phyloP scores from a whole-genome alignment of 2,329 filamentous ascomycete genomes.

The Talaromyces marneffei region DNA sequence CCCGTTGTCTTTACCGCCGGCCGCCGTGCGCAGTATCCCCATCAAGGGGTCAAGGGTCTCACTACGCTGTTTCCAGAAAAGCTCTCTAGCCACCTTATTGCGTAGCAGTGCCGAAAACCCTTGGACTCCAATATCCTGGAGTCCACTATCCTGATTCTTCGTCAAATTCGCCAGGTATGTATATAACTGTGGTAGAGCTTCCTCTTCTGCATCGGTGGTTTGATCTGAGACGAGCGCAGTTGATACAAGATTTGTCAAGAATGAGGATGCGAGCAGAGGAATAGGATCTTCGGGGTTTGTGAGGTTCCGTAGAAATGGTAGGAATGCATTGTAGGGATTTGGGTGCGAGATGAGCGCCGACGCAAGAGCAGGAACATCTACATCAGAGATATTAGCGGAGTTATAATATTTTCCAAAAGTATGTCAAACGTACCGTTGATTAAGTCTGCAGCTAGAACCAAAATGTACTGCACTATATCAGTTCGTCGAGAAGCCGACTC shows the following conservation, averaged over 20 bases:
- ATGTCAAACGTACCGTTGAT: conserved; percentile 62
- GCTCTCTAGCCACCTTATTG: conserved; percentile 63
- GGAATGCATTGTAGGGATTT: conserved; percentile 68
- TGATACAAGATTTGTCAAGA: conserved; percentile 73
- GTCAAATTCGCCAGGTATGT: conserved; percentile 78
- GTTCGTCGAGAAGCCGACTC: conserved; percentile 78
- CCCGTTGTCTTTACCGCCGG: conserved; percentile 66
- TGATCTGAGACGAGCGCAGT: conserved; percentile 57
- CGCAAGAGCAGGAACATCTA: conserved; percentile 74
- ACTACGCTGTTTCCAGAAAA: conserved; percentile 87
- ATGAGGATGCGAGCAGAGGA: conserved; percentile 81
- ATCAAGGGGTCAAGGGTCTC: conserved; percentile 79
- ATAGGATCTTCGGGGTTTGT: conserved; percentile 79
- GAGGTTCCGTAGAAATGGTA: conserved; percentile 77
- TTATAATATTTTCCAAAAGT: not conserved
- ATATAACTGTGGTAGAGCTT: conserved; percentile 75
- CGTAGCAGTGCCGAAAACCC: conserved; percentile 81
- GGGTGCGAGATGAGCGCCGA: conserved; percentile 68
- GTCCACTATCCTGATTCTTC: conserved; percentile 77
- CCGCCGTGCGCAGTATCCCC: conserved; percentile 69
- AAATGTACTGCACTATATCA: conserved; percentile 90
- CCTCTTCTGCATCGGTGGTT: conserved; percentile 56
- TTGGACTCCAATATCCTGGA: conserved; percentile 93
- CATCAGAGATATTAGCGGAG: not conserved
- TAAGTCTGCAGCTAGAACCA: conserved; percentile 82